Evolutionary conservation across 768 basidiomycete genomes (phyloP).

Genomic region (Kwoniella heveanensis): DNA sequence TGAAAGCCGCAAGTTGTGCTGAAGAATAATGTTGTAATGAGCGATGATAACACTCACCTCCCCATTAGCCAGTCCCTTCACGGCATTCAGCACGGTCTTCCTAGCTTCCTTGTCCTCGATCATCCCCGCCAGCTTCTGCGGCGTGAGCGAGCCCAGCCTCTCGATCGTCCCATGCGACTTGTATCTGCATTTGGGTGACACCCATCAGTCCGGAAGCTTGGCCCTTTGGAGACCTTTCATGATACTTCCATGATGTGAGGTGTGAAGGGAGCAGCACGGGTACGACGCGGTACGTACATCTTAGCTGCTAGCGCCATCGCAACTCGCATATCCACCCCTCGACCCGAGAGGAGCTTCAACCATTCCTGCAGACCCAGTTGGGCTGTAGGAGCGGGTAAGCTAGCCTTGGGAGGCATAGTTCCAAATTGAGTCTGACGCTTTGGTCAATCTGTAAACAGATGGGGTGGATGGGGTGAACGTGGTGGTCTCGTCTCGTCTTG

Average conservation of each 20-base stretch:
- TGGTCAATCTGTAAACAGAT: too few relatives aligned
- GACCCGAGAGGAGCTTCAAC: constrained; percentile 46
- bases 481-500: too few relatives aligned
- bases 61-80: constrained; percentile 43
- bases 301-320: constrained; percentile 54
- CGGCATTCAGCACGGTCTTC: constrained; percentile 42
- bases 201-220: too few relatives aligned
- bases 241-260: too few relatives aligned
- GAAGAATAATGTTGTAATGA: too few relatives aligned
- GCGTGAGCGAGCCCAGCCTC: constrained; percentile 29
- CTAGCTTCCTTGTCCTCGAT: constrained; percentile 51
- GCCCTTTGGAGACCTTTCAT: too few relatives aligned
- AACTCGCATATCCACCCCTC: constrained; percentile 53
- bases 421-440: too few relatives aligned
- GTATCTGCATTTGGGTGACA: too few relatives aligned
- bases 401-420: constrained; percentile 37
- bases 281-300: too few relatives aligned
- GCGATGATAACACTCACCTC: constrained; percentile 34
- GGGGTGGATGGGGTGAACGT: too few relatives aligned
- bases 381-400: constrained; percentile 19
- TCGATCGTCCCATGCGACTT: constrained; percentile 46
- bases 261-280: too few relatives aligned
- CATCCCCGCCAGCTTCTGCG: constrained; percentile 38
- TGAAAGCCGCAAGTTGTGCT: too few relatives aligned
- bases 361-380: constrained; percentile 48